phyloP scores from a whole-genome alignment of 31 red algal genomes.

The Porphyra umbilicalis region DNA sequence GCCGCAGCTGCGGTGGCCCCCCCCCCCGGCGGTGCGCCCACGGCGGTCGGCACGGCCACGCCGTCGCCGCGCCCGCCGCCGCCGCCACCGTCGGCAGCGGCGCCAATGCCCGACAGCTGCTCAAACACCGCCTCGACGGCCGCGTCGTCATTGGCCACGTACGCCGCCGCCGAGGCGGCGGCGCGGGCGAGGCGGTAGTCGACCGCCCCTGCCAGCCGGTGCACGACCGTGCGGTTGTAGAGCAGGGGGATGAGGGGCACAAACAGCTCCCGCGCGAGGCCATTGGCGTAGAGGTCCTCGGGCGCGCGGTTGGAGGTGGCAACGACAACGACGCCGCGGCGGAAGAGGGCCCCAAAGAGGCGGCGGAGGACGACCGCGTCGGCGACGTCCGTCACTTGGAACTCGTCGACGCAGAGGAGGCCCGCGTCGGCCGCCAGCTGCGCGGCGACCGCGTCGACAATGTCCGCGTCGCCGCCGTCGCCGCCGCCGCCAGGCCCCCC shows the following conservation, averaged over 20 bases:
- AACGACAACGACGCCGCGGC: conserved; percentile 63
- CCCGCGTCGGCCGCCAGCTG: conserved; percentile 18
- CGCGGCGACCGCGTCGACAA: conserved; percentile 34
- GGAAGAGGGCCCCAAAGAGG: conserved; percentile 43
- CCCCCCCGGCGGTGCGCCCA: no score
- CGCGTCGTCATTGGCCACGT: conserved; percentile 1
- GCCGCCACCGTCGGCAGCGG: background rate
- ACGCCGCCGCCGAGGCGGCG: background rate
- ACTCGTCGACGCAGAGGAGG: conserved; percentile 84
- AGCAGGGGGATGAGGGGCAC: conserved; percentile 67
- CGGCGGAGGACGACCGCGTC: conserved; percentile 79
- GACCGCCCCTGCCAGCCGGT: conserved; percentile 13
- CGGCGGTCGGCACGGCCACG: no score
- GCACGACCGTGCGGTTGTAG: conserved; percentile 37
- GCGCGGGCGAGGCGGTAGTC: conserved; percentile 62
- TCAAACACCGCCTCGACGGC: conserved; percentile 3
- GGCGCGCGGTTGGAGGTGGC: conserved; percentile 82
- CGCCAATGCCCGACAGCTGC: conserved; percentile 2
- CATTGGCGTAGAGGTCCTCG: conserved; percentile 61
- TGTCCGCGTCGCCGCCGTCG: background rate
- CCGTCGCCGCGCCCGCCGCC: background rate
- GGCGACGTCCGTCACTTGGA: conserved; percentile 88
- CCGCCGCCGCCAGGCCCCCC: background rate
- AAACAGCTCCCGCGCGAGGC: conserved; percentile 65
- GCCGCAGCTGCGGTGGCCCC: background rate